Conservation (phyloP, 2,329 filamentous ascomycete genomes). For the Verticillium nubilum region DNA sequence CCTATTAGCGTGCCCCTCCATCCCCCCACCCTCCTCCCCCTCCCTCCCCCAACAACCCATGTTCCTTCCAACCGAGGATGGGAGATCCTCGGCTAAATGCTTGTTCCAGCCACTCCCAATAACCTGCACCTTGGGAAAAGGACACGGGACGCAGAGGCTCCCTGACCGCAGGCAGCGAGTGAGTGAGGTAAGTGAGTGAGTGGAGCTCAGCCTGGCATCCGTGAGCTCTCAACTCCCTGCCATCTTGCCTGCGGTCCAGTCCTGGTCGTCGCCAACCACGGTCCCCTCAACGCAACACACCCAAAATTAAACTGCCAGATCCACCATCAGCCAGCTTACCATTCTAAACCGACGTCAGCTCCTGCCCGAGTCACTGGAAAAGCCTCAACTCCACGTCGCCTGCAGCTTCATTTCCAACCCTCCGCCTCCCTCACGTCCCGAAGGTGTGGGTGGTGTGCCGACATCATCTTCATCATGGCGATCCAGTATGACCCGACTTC, state of each 20-base stretch:
- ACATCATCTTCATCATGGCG: constrained; percentile 28
- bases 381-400: not conserved
- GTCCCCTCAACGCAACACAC: not conserved
- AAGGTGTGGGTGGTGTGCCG: constrained; percentile 10
- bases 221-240: not conserved
- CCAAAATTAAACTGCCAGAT: not conserved
- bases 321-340: not conserved
- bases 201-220: not conserved
- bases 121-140: not conserved
- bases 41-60: not conserved
- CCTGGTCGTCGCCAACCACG: not conserved
- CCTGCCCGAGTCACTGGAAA: not conserved
- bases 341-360: not conserved
- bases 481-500: constrained; percentile 31
- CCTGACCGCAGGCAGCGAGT: too few relatives aligned
- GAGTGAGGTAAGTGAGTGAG: not conserved
- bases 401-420: not conserved
- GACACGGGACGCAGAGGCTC: not conserved
- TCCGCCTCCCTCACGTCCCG: not conserved
- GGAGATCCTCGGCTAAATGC: not conserved
- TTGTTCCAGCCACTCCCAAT: not conserved
- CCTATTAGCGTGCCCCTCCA: not conserved
- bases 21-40: not conserved
- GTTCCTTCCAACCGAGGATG: not conserved
- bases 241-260: not conserved